Conservation (phyloP, 352 stramenopile species). For the Blastocystis hominis region DNA sequence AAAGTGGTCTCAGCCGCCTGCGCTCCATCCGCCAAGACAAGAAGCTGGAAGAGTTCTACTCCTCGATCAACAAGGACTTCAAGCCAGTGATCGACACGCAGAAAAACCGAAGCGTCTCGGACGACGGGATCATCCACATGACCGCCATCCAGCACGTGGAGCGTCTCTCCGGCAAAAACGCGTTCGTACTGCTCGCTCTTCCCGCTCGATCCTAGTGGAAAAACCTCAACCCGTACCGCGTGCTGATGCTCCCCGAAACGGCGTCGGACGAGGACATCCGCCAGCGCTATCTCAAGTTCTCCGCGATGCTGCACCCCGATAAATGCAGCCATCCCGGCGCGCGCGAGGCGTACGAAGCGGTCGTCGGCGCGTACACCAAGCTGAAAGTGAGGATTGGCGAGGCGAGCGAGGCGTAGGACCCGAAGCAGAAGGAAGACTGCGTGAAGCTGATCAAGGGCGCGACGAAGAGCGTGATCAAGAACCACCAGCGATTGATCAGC, state of each 20-base stretch:
- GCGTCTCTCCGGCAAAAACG: slow-evolving; percentile 54
- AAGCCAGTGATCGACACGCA: slow-evolving; percentile 42
- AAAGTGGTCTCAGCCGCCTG: background rate
- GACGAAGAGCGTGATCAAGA: slow-evolving; percentile 68
- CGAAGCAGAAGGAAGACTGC: slow-evolving; percentile 72
- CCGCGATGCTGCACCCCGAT: slow-evolving; percentile 75
- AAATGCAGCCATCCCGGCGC: slow-evolving; percentile 70
- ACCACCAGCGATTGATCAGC: slow-evolving; percentile 70
- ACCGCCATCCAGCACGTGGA: slow-evolving; percentile 32
- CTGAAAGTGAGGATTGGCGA: background rate
- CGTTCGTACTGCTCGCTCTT: slow-evolving; percentile 68
- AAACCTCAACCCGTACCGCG: slow-evolving; percentile 76
- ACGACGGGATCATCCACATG: slow-evolving; percentile 41
- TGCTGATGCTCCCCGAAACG: slow-evolving; percentile 75
- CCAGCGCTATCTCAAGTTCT: slow-evolving; percentile 79
- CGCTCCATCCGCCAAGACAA: slow-evolving; percentile 42
- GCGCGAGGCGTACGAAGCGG: slow-evolving; percentile 76
- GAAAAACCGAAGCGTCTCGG: slow-evolving; percentile 22
- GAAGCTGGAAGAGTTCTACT: slow-evolving; percentile 62
- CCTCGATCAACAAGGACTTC: slow-evolving; percentile 32
- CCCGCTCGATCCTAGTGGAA: slow-evolving; percentile 73
- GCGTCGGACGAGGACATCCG: slow-evolving; percentile 78
- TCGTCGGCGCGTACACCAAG: background rate
- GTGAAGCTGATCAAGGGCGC: slow-evolving; percentile 72
- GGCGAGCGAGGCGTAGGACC: slow-evolving; percentile 68